Evolutionary conservation across 2,329 filamentous ascomycete species (phyloP), one percentile per base, ranked within the genome.

Genomic region (Arthrobotrys megalospora): DNA sequence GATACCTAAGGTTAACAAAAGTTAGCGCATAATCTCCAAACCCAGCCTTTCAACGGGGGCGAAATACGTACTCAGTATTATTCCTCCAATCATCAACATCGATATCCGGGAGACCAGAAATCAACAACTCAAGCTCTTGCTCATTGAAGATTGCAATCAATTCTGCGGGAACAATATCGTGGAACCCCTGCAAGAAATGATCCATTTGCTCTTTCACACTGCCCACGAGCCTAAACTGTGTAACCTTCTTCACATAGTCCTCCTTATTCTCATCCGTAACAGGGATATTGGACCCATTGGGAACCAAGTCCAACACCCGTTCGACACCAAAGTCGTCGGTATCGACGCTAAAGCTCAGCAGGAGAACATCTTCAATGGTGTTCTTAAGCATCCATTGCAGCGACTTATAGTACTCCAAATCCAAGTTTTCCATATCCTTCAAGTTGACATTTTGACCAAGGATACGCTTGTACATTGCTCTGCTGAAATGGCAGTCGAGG

Each of bases 71-170:
- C 83, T 99, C 96, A 1, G 95, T 97, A 85, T 97, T 97, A 85
- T 93, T 94, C 89, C 97, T 97, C 96, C 96, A 99, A 85, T 99
- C 96, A 83, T 99, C 96, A 47, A 98, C 90, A 82, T 99, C 95
- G 81, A 99, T 97, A 83, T 99, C 96, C 0, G 96, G 96, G 64
- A 99, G 88, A 83, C 96, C 96, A 63, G 96, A 99, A 83, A 99
- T 99, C 79, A 99, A 88, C 58, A 99, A 87, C 84, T 99, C 96
- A 32, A 99, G 88, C 85, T 99, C 96, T 84, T 99, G 96, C 84
- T 99, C 96, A 84, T 97, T 97, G 87, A 99, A 99, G 82, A 99
- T 99, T 62, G 94, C 92, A 82, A 99, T 93, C 60, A 99, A 87
- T 81, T 97, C 94, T 0, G 93, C 91, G 0, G 96, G 94, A 73